A percentile compares a stretch with the other conserved stretches of the same genome.
These are phyloP conservation scores for Neonectria neomacrospora DNA, from an alignment of 2,329 filamentous ascomycete species.

Conservation along the genomic window DNA sequence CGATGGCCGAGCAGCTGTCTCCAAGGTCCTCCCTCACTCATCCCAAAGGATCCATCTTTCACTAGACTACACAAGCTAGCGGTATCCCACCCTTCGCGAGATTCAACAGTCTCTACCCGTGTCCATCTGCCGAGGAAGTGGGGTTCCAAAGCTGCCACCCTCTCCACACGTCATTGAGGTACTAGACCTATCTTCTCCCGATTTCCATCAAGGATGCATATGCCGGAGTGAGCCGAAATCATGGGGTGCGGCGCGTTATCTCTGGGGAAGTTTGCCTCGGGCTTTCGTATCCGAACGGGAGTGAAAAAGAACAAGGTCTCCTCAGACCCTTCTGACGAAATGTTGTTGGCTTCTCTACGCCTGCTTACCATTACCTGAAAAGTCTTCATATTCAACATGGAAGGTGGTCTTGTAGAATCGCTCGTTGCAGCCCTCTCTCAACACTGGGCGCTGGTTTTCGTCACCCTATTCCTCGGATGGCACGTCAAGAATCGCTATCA, in stretches of 20 bases:
- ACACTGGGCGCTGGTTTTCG: slow-evolving; percentile 36
- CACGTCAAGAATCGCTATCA: slow-evolving; percentile 50
- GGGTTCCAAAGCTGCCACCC: slow-evolving; percentile 1
- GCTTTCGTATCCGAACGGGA: background rate
- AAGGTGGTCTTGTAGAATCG: slow-evolving; percentile 38
- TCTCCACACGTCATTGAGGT: slow-evolving; percentile 7
- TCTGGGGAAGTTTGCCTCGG: background rate
- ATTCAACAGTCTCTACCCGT: slow-evolving; percentile 8
- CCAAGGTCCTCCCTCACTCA: no score
- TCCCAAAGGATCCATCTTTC: background rate
- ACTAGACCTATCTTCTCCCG: no score
- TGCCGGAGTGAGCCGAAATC: background rate
- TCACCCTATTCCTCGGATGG: slow-evolving; percentile 20
- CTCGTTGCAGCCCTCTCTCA: slow-evolving; percentile 29
- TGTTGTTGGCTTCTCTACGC: background rate
- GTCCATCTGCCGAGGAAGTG: slow-evolving; percentile 20
- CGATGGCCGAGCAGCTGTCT: background rate
- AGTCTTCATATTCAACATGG: slow-evolving; percentile 36
- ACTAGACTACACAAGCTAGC: background rate
- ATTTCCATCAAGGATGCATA: background rate
- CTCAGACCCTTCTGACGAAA: background rate
- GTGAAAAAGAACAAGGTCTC: background rate
- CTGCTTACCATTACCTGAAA: background rate
- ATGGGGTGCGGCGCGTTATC: slow-evolving; percentile 1
- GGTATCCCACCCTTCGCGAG: background rate